A percentile compares a stretch with the other conserved stretches of the same genome.
Conservation (phyloP, 306 rosid species). For the Quercus mongolica region DNA sequence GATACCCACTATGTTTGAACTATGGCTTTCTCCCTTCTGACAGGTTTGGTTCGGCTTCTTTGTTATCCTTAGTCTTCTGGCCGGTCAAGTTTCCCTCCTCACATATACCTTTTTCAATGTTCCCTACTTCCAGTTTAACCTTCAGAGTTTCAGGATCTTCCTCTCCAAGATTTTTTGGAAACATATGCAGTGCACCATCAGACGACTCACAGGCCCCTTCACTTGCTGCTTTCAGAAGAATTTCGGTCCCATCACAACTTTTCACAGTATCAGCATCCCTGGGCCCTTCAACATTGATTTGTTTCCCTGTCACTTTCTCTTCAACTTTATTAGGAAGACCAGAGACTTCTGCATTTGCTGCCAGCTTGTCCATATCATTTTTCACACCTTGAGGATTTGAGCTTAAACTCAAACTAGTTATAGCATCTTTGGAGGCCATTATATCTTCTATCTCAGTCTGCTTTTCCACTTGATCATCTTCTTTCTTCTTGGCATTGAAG, state of each 20-base stretch:
- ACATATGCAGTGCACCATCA: background rate
- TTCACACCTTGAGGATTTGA: background rate
- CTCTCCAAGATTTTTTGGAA: background rate
- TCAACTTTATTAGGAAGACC: background rate
- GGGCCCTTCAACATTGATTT: background rate
- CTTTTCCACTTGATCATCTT: background rate
- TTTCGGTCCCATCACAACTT: background rate
- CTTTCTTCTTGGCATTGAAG: background rate
- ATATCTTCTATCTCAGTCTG: background rate
- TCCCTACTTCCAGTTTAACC: no score
- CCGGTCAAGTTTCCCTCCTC: no score
- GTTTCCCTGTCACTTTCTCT: background rate
- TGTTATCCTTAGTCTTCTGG: background rate
- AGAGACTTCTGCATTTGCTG: background rate
- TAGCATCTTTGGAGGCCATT: background rate
- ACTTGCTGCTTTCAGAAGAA: background rate
- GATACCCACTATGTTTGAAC: background rate
- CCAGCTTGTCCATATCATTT: background rate
- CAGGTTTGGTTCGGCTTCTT: background rate
- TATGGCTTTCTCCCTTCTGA: background rate
- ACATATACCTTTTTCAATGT: background rate
- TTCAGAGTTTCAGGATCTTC: background rate
- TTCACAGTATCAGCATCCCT: background rate
- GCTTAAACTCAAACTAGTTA: background rate
- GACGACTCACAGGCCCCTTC: background rate